These are phyloP conservation scores for Lachancea meyersii DNA, from an alignment of 805 yeast species.

Conservation along the genomic window DNA sequence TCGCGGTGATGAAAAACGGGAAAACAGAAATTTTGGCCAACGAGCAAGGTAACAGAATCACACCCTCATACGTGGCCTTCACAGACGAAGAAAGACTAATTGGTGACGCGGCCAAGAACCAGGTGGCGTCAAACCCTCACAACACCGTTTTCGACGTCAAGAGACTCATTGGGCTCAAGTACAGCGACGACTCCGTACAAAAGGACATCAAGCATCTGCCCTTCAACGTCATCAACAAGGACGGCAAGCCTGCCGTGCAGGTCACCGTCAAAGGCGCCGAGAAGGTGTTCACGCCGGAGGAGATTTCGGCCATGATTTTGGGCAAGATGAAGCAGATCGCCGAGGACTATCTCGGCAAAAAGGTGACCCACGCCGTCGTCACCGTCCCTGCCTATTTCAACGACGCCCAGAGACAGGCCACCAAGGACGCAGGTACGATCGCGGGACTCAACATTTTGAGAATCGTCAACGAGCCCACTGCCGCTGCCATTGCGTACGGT, in stretches of 20 bases:
- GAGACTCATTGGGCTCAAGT: slow-evolving; percentile 84
- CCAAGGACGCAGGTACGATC: slow-evolving; percentile 88
- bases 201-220: slow-evolving; percentile 81
- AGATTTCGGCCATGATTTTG: slow-evolving; percentile 85
- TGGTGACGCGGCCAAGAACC: slow-evolving; percentile 96
- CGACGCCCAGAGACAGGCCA: slow-evolving; percentile 92
- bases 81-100: slow-evolving; percentile 87
- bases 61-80: slow-evolving; percentile 92
- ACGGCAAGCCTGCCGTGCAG: slow-evolving; percentile 77
- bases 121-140: slow-evolving; percentile 80
- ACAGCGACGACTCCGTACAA: slow-evolving; percentile 69
- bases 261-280: slow-evolving; percentile 69
- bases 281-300: slow-evolving; percentile 84
- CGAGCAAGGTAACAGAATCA: slow-evolving; percentile 96
- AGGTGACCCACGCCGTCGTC: slow-evolving; percentile 84
- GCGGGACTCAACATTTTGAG: slow-evolving; percentile 85
- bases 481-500: slow-evolving; percentile 97
- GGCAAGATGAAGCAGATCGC: slow-evolving; percentile 91
- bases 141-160: slow-evolving; percentile 89
- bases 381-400: slow-evolving; percentile 92
- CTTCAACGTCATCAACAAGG: slow-evolving; percentile 58
- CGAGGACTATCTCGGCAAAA: slow-evolving; percentile 79
- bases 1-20: slow-evolving; percentile 79
- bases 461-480: slow-evolving; percentile 92
- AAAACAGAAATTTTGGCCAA: slow-evolving; percentile 90